Conservation (phyloP, 75 land plant genomes). For the Chamaecyparis obtusa region DNA sequence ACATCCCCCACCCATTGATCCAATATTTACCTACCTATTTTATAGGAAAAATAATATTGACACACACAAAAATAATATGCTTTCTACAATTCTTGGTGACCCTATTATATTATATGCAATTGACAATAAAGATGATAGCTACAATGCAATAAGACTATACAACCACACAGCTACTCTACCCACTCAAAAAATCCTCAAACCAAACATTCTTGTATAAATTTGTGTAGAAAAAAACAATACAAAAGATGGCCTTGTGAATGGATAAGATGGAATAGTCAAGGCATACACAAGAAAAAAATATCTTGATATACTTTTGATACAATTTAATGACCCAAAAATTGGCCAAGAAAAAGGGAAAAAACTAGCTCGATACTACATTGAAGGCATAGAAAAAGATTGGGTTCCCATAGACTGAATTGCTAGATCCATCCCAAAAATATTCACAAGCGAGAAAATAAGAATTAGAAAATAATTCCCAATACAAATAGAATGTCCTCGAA, state of each 20-base stretch:
- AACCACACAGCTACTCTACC: accelerated
- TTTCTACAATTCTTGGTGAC: no score
- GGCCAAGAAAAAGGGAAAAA: neutral
- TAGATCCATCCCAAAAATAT: no score
- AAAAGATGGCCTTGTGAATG: neutral
- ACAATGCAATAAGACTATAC: neutral
- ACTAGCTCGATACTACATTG: no score
- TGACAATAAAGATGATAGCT: neutral
- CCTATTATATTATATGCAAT: no score
- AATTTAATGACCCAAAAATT: neutral
- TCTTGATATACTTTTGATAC: neutral
- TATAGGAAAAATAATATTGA: neutral
- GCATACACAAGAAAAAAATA: neutral
- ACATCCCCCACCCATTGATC: neutral
- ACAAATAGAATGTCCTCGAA: neutral
- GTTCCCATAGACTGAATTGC: no score
- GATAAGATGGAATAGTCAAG: neutral
- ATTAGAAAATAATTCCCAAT: neutral
- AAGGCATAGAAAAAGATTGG: no score
- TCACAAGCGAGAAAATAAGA: no score
- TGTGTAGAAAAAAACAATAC: neutral
- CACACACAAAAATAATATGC: neutral
- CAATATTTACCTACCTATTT: neutral
- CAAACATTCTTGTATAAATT: neutral
- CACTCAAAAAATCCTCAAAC: neutral